Percentiles rank a stretch among this genome's conserved stretches.
Evolutionary conservation across 2,329 filamentous ascomycete genomes (phyloP).

Genomic region (Lecanicillium sp.): DNA sequence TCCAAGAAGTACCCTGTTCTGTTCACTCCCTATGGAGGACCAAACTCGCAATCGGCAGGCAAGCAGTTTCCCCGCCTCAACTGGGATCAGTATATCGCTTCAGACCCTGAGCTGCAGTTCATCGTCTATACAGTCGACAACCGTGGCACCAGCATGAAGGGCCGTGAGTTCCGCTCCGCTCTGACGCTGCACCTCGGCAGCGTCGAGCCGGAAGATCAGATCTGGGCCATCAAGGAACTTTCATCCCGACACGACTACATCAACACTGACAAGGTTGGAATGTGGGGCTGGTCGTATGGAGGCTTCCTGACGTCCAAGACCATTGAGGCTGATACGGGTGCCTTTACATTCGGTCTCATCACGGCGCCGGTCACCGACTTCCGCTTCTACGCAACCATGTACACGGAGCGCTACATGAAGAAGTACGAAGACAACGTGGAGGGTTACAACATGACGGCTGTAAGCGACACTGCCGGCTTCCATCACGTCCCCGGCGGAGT

Average conservation of each 20-base stretch:
- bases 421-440: slow-evolving; percentile 43
- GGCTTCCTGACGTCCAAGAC: slow-evolving; percentile 61
- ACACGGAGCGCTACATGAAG: slow-evolving; percentile 69
- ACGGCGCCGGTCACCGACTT: slow-evolving; percentile 61
- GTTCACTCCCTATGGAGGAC: slow-evolving; percentile 61
- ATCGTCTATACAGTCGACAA: slow-evolving; percentile 62
- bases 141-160: slow-evolving; percentile 57
- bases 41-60: slow-evolving; percentile 51
- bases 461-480: slow-evolving; percentile 51
- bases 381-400: slow-evolving; percentile 64
- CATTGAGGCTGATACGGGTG: slow-evolving; percentile 50
- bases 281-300: slow-evolving; percentile 63
- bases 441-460: slow-evolving; percentile 54
- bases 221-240: slow-evolving; percentile 55
- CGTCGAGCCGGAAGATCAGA: slow-evolving; percentile 57
- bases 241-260: slow-evolving; percentile 42
- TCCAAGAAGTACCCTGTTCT: slow-evolving; percentile 57
- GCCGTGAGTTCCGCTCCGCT: slow-evolving; percentile 50
- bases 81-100: slow-evolving; percentile 57
- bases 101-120: slow-evolving; percentile 59
- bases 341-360: slow-evolving; percentile 55
- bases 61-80: slow-evolving; percentile 47
- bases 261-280: slow-evolving; percentile 50
- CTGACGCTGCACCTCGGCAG: slow-evolving; percentile 53
- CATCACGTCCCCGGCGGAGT: slow-evolving; percentile 52